Percentiles rank a stretch among this genome's conserved stretches.
These are phyloP conservation scores for Allium cepa DNA, from an alignment of 106 monocot species.

Conservation along the genomic window DNA sequence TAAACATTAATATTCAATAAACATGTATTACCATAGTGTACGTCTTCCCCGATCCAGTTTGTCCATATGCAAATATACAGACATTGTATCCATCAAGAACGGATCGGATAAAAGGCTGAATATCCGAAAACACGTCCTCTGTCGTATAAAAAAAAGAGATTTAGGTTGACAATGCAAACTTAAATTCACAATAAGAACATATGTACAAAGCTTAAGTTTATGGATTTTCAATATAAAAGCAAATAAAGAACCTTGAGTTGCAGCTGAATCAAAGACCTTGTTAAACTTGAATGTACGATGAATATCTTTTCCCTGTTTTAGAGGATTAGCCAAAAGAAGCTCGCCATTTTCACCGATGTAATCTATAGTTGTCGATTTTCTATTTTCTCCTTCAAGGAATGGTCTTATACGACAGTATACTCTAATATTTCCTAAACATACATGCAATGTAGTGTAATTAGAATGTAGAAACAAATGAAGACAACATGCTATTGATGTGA, in stretches of 20 bases:
- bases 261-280: conserved; percentile 32
- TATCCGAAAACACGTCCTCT: conserved; percentile 69
- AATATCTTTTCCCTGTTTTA: conserved; percentile 62
- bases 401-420: conserved; percentile 83
- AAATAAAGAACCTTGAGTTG: conserved; percentile 7
- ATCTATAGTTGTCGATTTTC: conserved; percentile 38
- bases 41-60: conserved; percentile 93
- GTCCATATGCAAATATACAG: conserved; percentile 86
- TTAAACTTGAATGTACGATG: conserved; percentile 66
- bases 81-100: conserved; percentile 77
- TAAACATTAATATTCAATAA: conserved; percentile 8
- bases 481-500: conserved; percentile 1
- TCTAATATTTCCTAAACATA: conserved; percentile 64
- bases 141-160: conserved; percentile 3
- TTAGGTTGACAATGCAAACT: neutral
- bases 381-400: conserved; percentile 39
- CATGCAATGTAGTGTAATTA: conserved; percentile 4
- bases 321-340: conserved; percentile 54
- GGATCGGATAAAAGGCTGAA: conserved; percentile 52
- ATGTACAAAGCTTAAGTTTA: neutral
- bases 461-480: neutral
- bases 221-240: neutral
- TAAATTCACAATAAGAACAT: neutral
- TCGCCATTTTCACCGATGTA: conserved; percentile 76
- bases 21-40: conserved; percentile 63